Base-by-base conservation (phyloP, 2,329 filamentous ascomycete genomes). In the Fusarium mundagurra region DNA sequence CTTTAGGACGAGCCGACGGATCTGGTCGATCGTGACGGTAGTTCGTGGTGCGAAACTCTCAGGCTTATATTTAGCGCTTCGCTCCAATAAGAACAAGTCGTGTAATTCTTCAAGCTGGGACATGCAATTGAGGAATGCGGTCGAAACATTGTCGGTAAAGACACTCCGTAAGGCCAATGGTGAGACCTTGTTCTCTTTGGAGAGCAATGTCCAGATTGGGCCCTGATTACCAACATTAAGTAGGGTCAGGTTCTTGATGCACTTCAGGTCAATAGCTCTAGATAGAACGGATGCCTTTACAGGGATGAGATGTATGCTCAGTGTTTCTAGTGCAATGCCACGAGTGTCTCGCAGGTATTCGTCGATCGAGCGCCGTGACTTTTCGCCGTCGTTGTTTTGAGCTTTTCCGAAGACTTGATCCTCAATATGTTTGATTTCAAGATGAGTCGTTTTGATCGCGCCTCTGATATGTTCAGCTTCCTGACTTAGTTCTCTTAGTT, bases 141-240 rank as follows among this genome's bases (percentile, higher is more conserved):
- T 74, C 1, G 89, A 88, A 27, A 92, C 90, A 71, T 92, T 88
- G 76, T 93, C 91, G 1, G 90, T 92, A 73, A 89, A 89, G 62
- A 93, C 88, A 70, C 87, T 89, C 55, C 85, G 84, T 47, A 93
- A 80, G 0, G 86, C 84, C 45, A 92, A 81, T 0, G 88, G 86
- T 14, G 83, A 80, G 2, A 83, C 75, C 58, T 84, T 85, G 77
- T 91, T 90, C 74, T 90, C 85, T 72, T 86, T 88, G 24, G 85
- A 81, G 47, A 92, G 80, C 63, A 88, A 80, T 4, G 84, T 82
- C 91, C 91, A 93, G 70, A 92, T 87, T 1, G 86, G 83, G 34
- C 84, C 84, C 78, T 93, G 91, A 10, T 87, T 84, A 4, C 91
- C 91, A 24, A 92, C 90, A 70, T 91, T 91, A 51, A 93, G 85